Evolutionary conservation across 805 yeast genomes (phyloP).

Genomic region (Myxozyma neotropica): DNA sequence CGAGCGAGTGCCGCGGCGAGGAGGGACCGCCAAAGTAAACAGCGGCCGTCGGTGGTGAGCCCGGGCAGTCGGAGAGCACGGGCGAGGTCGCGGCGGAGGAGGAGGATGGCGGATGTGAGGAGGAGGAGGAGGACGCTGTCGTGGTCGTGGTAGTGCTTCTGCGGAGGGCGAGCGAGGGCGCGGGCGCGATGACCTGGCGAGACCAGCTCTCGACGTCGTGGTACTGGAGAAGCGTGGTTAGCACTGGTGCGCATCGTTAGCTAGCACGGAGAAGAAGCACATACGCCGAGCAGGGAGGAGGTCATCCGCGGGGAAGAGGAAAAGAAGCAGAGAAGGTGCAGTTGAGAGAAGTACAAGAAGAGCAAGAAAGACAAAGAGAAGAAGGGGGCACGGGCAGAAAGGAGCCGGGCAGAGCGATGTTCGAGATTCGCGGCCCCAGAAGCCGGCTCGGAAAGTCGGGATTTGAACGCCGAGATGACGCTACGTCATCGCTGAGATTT

Average conservation of each 20-base stretch:
- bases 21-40: too few species aligned
- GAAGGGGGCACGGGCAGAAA: too few species aligned
- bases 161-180: conserved; percentile 13
- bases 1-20: conserved; percentile 8
- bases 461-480: not conserved
- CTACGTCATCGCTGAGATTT: conserved; percentile 1
- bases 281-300: conserved; percentile 10
- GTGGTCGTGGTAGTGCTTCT: conserved; percentile 6
- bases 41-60: too few species aligned
- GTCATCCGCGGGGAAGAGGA: not conserved
- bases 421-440: too few species aligned
- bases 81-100: too few species aligned
- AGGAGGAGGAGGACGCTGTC: conserved; percentile 4
- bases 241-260: not conserved
- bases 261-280: too few species aligned
- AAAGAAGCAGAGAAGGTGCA: not conserved
- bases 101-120: not conserved
- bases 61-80: too few species aligned
- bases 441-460: conserved; percentile 7
- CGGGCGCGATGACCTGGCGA: conserved; percentile 23
- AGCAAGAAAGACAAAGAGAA: too few species aligned
- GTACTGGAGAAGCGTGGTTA: conserved; percentile 7
- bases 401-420: too few species aligned
- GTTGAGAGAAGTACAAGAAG: too few species aligned
- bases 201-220: conserved; percentile 32